Evolutionary conservation across 1,284 basidiomycete genomes (phyloP).

Genomic region (Cutaneotrichosporon cavernicola): DNA sequence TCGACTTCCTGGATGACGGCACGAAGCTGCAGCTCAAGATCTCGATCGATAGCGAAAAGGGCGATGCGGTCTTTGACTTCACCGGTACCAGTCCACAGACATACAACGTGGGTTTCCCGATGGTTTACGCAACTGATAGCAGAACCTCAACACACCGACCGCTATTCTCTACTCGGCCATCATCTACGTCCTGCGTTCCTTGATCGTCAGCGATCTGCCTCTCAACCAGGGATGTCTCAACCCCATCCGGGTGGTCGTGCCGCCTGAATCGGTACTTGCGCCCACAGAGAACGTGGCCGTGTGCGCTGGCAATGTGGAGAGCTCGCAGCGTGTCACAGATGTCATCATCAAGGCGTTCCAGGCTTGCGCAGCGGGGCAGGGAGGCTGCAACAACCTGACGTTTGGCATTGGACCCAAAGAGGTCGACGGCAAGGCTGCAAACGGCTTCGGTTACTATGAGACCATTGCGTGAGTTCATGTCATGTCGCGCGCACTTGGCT

Average conservation of each 20-base stretch:
- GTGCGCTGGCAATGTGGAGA: slow-evolving; percentile 89
- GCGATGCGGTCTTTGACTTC: slow-evolving; percentile 87
- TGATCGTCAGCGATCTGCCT: slow-evolving; percentile 89
- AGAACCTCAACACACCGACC: slow-evolving; percentile 59
- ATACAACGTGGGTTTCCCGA: slow-evolving; percentile 33
- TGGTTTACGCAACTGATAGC: slow-evolving; percentile 19
- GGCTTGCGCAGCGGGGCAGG: slow-evolving; percentile 89
- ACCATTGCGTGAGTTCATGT: slow-evolving; percentile 64
- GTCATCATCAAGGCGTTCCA: slow-evolving; percentile 92
- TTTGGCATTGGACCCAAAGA: slow-evolving; percentile 68
- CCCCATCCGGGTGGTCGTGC: slow-evolving; percentile 52
- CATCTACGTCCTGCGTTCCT: slow-evolving; percentile 89
- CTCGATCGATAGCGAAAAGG: slow-evolving; percentile 73
- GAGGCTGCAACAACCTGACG: slow-evolving; percentile 75
- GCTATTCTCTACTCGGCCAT: slow-evolving; percentile 88
- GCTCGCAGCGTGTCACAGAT: slow-evolving; percentile 90
- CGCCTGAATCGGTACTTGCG: slow-evolving; percentile 71
- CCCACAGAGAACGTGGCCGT: slow-evolving; percentile 86
- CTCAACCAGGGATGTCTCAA: slow-evolving; percentile 49
- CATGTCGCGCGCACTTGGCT: background rate
- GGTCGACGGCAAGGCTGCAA: slow-evolving; percentile 64
- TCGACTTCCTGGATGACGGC: slow-evolving; percentile 46
- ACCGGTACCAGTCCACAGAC: slow-evolving; percentile 82
- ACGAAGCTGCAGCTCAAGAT: slow-evolving; percentile 60
- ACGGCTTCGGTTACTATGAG: slow-evolving; percentile 94